A percentile compares a stretch with the other conserved stretches of the same genome.
Conservation (phyloP, 2,329 filamentous ascomycete species). For the Phialophora verrucosa region DNA sequence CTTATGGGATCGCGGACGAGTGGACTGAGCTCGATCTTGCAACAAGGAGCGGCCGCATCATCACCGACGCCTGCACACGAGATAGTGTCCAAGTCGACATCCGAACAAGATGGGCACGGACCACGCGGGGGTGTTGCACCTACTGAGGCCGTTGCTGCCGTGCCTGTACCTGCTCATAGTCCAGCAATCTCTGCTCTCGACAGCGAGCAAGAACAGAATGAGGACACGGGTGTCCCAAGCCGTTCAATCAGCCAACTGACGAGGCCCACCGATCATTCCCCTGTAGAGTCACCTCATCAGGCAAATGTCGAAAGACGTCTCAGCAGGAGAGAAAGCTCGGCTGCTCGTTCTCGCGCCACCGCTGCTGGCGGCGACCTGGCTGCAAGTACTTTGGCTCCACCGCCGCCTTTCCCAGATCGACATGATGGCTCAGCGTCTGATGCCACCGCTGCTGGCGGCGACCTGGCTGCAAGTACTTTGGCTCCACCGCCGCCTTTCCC, state of each 20-base stretch:
- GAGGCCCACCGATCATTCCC: conserved; percentile 29
- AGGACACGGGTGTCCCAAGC: conserved; percentile 24
- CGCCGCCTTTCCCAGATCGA: conserved; percentile 12
- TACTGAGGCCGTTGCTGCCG: conserved; percentile 3
- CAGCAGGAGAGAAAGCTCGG: conserved; percentile 5
- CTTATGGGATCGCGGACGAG: conserved; percentile 19
- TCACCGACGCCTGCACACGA: conserved; percentile 9
- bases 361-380: background rate
- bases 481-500: conserved; percentile 16
- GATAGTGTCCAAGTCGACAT: background rate
- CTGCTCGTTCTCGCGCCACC: background rate
- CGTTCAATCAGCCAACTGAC: conserved; percentile 33
- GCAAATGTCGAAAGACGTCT: conserved; percentile 8
- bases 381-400: conserved; percentile 18
- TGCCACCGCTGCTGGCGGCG: background rate
- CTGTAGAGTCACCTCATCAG: conserved; percentile 18
- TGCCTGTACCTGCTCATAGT: conserved; percentile 20
- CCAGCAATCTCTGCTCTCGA: conserved; percentile 34
- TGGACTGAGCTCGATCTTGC: conserved; percentile 8
- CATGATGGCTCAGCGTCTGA: conserved; percentile 14
- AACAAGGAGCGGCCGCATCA: conserved; percentile 14
- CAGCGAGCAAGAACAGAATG: conserved; percentile 28
- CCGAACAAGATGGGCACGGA: background rate
- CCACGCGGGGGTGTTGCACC: background rate
- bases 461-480: conserved; percentile 11